Base-by-base conservation (phyloP, 2,329 filamentous ascomycete species). In the Alternaria brassicicola region DNA sequence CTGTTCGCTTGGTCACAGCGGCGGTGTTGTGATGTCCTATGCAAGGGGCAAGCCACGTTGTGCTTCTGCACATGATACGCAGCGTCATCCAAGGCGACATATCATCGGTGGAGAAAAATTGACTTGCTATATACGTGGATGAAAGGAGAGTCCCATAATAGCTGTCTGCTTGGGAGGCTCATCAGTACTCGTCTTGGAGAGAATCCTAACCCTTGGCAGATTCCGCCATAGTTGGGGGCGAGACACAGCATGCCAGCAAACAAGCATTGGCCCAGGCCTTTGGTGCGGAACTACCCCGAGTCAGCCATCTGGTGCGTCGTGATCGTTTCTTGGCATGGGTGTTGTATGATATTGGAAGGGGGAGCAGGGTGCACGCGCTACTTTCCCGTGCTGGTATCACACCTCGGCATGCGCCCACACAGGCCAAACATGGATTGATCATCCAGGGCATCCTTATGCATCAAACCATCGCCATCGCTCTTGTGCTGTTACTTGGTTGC, bases 11-110 rank as follows among this genome's bases (percentile, higher is more conserved):
- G 19, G 33, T 3, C 17, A 15, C 12, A 19, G 41, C 28, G 23
- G n/a, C 31, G 39, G 28, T 31, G 33, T 53, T 17, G 33, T 23
- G 28, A 47, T 28, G 28, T 26, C 23, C n/a, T 57, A 57, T 57
- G 54, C 49, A 57, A 57, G 54, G 49, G 54, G 41, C 26, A 30
- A 57, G 54, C 54, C 41, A 43, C 26, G 19, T 10, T 41, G 25
- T 46, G 41, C 25, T 43, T 28, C 25, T 25, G 41, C 26, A 25
- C 25, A 6, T n/a, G n/a, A 36, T 41, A 48, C 39, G 39, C 31
- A 31, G 21, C 31, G n/a, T 46, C 25, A 26, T 52, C 26, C 33
- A 25, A 17, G 19, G 31, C 48, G 26, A 17, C 33, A 2, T 9
- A 21, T 19, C 19, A 25, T 39, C 17, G 19, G 23, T 45, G 47